phyloP scores from a whole-genome alignment of 2,329 filamentous ascomycete species.

The Trichophyton mentagrophytes region DNA sequence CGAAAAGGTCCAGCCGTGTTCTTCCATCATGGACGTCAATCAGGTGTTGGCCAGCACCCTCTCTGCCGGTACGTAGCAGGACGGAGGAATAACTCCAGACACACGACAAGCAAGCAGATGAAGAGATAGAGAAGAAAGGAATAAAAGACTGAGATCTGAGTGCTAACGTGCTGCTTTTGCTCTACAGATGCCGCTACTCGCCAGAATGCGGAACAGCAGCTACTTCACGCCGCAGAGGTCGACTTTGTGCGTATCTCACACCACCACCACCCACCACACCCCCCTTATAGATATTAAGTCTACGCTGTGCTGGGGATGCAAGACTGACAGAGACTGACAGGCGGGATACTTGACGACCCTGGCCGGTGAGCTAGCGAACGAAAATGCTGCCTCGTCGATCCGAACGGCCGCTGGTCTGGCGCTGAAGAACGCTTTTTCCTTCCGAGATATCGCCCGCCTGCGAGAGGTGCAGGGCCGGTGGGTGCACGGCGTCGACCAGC shows the following conservation, averaged over 20 bases:
- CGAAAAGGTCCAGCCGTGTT: neutral
- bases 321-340: conserved; percentile 37
- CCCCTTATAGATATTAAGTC: too few relatives aligned
- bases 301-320: conserved; percentile 14
- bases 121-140: neutral
- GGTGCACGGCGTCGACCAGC: conserved; percentile 66
- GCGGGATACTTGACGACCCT: conserved; percentile 85
- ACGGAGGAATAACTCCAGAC: neutral
- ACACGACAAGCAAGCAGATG: neutral
- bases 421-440: conserved; percentile 94
- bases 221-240: conserved; percentile 78
- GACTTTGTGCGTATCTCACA: conserved; percentile 63
- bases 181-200: conserved; percentile 71
- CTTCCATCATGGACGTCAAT: conserved; percentile 78
- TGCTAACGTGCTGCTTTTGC: neutral
- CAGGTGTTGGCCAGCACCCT: conserved; percentile 95
- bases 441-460: conserved; percentile 76
- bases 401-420: conserved; percentile 91
- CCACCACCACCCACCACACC: neutral
- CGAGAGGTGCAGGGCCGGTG: conserved; percentile 89
- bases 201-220: conserved; percentile 85
- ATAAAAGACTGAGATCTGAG: neutral
- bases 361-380: conserved; percentile 87
- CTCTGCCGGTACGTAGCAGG: conserved; percentile 60
- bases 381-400: conserved; percentile 67